These are phyloP conservation scores for Lithocarpus polystachyus DNA, from an alignment of 306 rosid species.

Conservation along the genomic window DNA sequence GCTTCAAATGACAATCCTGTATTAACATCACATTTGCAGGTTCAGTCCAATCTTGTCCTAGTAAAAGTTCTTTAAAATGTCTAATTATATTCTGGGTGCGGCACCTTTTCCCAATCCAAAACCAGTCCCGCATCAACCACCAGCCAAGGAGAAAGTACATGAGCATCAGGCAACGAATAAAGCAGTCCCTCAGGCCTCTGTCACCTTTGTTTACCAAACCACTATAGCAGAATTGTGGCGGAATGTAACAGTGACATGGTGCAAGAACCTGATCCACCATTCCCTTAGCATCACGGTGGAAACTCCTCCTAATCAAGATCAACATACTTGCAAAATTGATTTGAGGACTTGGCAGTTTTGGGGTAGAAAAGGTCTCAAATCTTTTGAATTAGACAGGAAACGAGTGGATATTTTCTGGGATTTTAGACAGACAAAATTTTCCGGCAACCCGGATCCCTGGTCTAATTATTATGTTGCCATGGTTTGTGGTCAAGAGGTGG, in stretches of 20 bases:
- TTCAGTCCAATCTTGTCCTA: not conserved
- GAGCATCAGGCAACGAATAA: slow-evolving; percentile 5
- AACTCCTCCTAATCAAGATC: slow-evolving; percentile 26
- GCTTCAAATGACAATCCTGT: slow-evolving; percentile 11
- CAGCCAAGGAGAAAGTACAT: slow-evolving; percentile 10
- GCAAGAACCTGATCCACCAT: slow-evolving; percentile 35
- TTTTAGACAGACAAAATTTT: slow-evolving; percentile 45
- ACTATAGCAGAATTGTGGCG: slow-evolving; percentile 28
- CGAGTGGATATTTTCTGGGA: slow-evolving; percentile 62
- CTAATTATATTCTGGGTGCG: slow-evolving; percentile 20
- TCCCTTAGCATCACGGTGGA: slow-evolving; percentile 36
- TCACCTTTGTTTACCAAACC: slow-evolving; percentile 41
- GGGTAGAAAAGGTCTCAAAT: slow-evolving; percentile 65
- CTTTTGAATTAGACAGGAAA: slow-evolving; percentile 45
- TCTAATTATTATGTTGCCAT: slow-evolving; percentile 61
- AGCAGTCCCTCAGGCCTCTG: slow-evolving; percentile 17
- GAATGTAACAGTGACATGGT: slow-evolving; percentile 46
- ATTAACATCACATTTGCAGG: slow-evolving; percentile 17
- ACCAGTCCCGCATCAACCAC: not conserved
- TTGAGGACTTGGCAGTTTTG: slow-evolving; percentile 40
- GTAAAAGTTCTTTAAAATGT: slow-evolving; percentile 22
- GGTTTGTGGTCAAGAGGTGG: slow-evolving; percentile 48
- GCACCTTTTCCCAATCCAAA: slow-evolving; percentile 22
- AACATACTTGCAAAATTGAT: slow-evolving; percentile 49
- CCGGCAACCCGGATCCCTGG: slow-evolving; percentile 34